A percentile compares a stretch with the other conserved stretches of the same genome.
These are phyloP conservation scores for Isatis lusitanica DNA, from an alignment of 441 rosid species.

Conservation along the genomic window DNA sequence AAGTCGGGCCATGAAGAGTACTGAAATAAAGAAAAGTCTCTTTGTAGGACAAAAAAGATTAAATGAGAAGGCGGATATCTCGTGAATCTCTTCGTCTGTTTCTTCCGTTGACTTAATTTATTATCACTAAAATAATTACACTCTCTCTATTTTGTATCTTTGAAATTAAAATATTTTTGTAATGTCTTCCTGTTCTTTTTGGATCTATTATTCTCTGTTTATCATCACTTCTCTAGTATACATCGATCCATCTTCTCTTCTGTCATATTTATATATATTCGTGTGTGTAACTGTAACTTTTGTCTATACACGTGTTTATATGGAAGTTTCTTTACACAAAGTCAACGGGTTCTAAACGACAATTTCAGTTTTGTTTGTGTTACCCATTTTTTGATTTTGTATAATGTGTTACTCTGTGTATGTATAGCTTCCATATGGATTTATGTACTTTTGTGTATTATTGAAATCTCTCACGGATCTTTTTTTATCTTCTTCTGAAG, in stretches of 20 bases:
- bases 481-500: slow-evolving; percentile 16
- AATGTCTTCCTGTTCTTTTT: slow-evolving; percentile 4
- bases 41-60: slow-evolving; percentile 28
- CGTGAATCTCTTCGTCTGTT: slow-evolving; percentile 39
- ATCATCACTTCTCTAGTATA: slow-evolving; percentile 32
- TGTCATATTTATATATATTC: slow-evolving; percentile 25
- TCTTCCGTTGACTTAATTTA: slow-evolving; percentile 38
- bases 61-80: slow-evolving; percentile 28
- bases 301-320: slow-evolving; percentile 33
- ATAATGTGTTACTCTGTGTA: neutral
- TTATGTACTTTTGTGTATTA: slow-evolving; percentile 27
- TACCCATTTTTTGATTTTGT: neutral
- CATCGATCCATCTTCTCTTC: slow-evolving; percentile 20
- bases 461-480: slow-evolving; percentile 24
- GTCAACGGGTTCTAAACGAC: slow-evolving; percentile 37
- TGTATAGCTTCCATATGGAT: neutral
- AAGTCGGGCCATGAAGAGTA: slow-evolving; percentile 29
- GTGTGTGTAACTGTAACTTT: slow-evolving; percentile 27
- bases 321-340: slow-evolving; percentile 29
- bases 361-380: slow-evolving; percentile 20
- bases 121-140: slow-evolving; percentile 2
- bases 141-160: neutral
- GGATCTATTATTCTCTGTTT: slow-evolving; percentile 36
- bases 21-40: slow-evolving; percentile 34
- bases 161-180: neutral